Evolutionary conservation across 2,329 filamentous ascomycete genomes (phyloP).

Genomic region (Capronia americana): DNA sequence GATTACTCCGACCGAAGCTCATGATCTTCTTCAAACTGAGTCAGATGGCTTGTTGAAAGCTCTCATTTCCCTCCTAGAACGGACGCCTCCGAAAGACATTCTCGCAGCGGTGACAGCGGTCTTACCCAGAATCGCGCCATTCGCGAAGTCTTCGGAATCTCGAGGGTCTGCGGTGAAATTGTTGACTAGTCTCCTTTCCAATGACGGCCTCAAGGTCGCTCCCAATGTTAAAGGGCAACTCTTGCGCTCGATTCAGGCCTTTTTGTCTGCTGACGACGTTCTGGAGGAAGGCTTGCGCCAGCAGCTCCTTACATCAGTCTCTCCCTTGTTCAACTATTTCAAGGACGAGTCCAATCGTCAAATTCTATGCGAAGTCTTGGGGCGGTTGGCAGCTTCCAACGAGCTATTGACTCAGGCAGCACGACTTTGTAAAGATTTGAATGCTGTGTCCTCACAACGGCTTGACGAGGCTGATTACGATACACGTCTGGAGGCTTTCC

Average conservation of each 20-base stretch:
- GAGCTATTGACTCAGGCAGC: constrained; percentile 68
- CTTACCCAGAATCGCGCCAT: constrained; percentile 32
- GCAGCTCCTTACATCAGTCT: constrained; percentile 74
- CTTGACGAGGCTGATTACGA: constrained; percentile 91
- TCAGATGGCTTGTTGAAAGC: constrained; percentile 70
- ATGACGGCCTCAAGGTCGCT: constrained; percentile 25
- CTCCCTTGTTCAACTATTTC: constrained; percentile 88
- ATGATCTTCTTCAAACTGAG: constrained; percentile 23
- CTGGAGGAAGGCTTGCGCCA: constrained; percentile 63
- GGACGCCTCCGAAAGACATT: constrained; percentile 32
- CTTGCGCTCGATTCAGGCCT: constrained; percentile 29
- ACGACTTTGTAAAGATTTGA: constrained; percentile 75
- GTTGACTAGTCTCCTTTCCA: constrained; percentile 53
- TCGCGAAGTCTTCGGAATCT: constrained; percentile 28
- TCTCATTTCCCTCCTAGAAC: constrained; percentile 74
- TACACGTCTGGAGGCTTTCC: constrained; percentile 77
- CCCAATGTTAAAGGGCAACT: constrained; percentile 36
- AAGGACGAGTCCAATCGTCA: constrained; percentile 78
- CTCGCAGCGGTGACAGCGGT: constrained; percentile 31
- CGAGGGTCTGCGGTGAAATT: constrained; percentile 28
- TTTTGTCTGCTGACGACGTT: constrained; percentile 23
- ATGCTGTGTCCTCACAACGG: constrained; percentile 73
- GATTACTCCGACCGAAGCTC: constrained; percentile 56
- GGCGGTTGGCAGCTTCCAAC: constrained; percentile 71
- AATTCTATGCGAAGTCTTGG: constrained; percentile 74